These are phyloP conservation scores for Jackrogersella multiformis DNA, from an alignment of 495 filamentous ascomycete species.

Conservation along the genomic window DNA sequence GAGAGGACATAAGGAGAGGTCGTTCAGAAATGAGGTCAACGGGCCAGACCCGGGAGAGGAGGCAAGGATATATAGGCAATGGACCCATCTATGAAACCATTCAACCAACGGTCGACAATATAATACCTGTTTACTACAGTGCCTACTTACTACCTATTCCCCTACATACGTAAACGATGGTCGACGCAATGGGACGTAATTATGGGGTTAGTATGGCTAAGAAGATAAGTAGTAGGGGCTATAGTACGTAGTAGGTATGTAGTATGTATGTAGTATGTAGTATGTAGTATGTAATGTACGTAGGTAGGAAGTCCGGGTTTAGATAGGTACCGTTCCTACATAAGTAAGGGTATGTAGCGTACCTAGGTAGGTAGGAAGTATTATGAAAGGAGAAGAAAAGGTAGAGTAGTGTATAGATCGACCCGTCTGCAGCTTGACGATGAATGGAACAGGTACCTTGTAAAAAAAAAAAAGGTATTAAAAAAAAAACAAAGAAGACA, in stretches of 20 bases:
- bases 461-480: slow-evolving; percentile 8
- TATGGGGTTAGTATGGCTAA: slow-evolving; percentile 46
- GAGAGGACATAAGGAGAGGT: slow-evolving; percentile 48
- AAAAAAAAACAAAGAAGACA: slow-evolving; percentile 6
- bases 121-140: slow-evolving; percentile 31
- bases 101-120: slow-evolving; percentile 42
- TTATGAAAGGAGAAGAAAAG: slow-evolving; percentile 17
- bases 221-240: slow-evolving; percentile 42
- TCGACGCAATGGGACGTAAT: slow-evolving; percentile 44
- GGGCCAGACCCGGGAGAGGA: slow-evolving; percentile 55
- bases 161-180: slow-evolving; percentile 41
- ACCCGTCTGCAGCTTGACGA: slow-evolving; percentile 43
- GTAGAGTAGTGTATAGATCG: slow-evolving; percentile 42
- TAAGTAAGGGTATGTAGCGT: slow-evolving; percentile 40
- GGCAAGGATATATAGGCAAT: slow-evolving; percentile 58
- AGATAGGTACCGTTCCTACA: slow-evolving; percentile 30
- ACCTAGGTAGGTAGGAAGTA: no score
- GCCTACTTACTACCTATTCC: slow-evolving; percentile 35
- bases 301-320: slow-evolving; percentile 15
- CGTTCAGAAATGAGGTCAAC: slow-evolving; percentile 42
- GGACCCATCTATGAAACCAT: slow-evolving; percentile 48
- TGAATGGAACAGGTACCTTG: slow-evolving; percentile 39
- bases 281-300: slow-evolving; percentile 20
- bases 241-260: slow-evolving; percentile 26
- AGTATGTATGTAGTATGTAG: no score